Percentiles rank a stretch among this genome's conserved stretches.
Conservation (phyloP, 2,329 filamentous ascomycete genomes). For the Colletotrichum incanum region DNA sequence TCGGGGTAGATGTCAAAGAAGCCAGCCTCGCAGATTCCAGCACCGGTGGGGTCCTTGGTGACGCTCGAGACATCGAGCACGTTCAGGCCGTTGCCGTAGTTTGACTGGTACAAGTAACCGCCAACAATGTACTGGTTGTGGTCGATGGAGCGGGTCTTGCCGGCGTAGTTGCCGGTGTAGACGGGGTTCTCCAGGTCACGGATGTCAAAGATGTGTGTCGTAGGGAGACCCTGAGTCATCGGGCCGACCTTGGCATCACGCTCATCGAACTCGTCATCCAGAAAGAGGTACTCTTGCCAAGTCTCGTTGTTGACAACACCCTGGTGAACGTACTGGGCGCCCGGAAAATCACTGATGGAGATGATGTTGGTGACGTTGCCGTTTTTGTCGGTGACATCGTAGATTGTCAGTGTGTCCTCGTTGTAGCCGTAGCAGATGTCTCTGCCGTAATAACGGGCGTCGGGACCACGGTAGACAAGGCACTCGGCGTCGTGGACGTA, state of each 20-base stretch:
- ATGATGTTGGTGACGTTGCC: slow-evolving; percentile 59
- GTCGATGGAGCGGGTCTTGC: slow-evolving; percentile 50
- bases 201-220: slow-evolving; percentile 65
- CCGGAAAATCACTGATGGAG: slow-evolving; percentile 67
- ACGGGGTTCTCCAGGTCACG: slow-evolving; percentile 57
- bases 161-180: slow-evolving; percentile 59
- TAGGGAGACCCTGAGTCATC: slow-evolving; percentile 58
- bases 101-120: slow-evolving; percentile 60
- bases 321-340: slow-evolving; percentile 68
- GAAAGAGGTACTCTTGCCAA: slow-evolving; percentile 59
- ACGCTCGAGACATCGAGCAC: slow-evolving; percentile 53
- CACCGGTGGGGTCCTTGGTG: slow-evolving; percentile 54
- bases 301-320: slow-evolving; percentile 65
- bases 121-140: slow-evolving; percentile 62
- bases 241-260: slow-evolving; percentile 55
- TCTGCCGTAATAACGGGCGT: slow-evolving; percentile 60
- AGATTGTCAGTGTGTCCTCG: slow-evolving; percentile 66
- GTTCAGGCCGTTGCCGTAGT: slow-evolving; percentile 61
- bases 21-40: slow-evolving; percentile 58
- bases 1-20: slow-evolving; percentile 64
- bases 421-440: slow-evolving; percentile 72
- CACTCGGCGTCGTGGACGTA: slow-evolving; percentile 76
- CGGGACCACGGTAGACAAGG: slow-evolving; percentile 67
- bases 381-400: slow-evolving; percentile 67
- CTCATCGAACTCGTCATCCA: slow-evolving; percentile 68